A percentile compares a stretch with the other conserved stretches of the same genome.
These are phyloP conservation scores for Lipomyces japonicus DNA, from an alignment of 805 yeast genomes.

Conservation along the genomic window DNA sequence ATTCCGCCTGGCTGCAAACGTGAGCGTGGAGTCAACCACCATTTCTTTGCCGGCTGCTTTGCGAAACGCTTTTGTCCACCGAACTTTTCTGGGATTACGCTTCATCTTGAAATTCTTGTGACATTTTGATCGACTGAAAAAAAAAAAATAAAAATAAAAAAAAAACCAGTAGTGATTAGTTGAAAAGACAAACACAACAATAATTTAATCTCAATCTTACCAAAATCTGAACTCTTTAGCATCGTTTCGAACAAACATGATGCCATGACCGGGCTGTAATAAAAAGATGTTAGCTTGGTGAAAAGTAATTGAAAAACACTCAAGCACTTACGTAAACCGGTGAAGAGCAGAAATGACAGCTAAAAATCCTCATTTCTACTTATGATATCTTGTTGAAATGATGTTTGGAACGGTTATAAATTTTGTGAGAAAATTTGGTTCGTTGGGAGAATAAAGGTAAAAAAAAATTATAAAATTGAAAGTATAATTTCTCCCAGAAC, in stretches of 20 bases:
- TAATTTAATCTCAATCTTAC: conserved; percentile 7
- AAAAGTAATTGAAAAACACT: neutral
- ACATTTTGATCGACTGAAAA: conserved; percentile 74
- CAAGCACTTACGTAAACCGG: conserved; percentile 65
- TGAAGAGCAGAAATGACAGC: conserved; percentile 95
- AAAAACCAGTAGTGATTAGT: neutral
- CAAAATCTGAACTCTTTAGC: conserved; percentile 97
- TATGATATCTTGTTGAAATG: neutral
- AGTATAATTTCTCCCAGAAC: no score
- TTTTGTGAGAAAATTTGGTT: neutral
- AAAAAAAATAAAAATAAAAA: neutral
- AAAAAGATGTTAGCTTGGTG: neutral
- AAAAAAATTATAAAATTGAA: no score
- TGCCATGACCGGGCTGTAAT: conserved; percentile 57
- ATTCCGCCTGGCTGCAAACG: conserved; percentile 96
- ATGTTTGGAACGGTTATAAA: no score
- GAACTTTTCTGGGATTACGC: conserved; percentile 90
- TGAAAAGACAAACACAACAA: neutral
- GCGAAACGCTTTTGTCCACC: conserved; percentile 97
- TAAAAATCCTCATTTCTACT: conserved; percentile 68
- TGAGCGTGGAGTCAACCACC: conserved; percentile 93
- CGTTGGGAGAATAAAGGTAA: neutral
- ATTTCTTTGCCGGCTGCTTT: conserved; percentile 98
- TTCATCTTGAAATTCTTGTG: conserved; percentile 96
- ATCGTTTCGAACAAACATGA: conserved; percentile 96